phyloP scores from a whole-genome alignment of 2,329 filamentous ascomycete genomes.

The Rugonectria rugulosa region DNA sequence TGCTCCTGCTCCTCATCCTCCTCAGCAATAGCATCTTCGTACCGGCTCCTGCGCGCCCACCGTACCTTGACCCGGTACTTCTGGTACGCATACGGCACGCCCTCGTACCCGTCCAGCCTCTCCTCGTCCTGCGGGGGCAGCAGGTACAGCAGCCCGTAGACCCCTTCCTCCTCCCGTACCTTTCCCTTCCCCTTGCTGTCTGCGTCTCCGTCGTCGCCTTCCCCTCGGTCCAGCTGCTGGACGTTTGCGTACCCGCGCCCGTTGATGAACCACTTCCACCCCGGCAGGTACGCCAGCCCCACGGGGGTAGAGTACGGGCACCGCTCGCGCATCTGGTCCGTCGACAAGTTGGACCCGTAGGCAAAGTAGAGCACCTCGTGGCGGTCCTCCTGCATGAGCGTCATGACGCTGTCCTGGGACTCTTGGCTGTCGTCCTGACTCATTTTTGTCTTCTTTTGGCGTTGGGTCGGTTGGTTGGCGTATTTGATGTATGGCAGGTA shows the following conservation, averaged over 20 bases:
- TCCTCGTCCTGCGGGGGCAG: conserved; percentile 59
- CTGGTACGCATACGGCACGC: conserved; percentile 68
- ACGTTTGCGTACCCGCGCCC: conserved; percentile 73
- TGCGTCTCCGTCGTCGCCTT: neutral
- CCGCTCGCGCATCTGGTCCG: conserved; percentile 67
- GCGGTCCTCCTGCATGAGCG: conserved; percentile 44
- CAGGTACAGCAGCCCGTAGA: conserved; percentile 66
- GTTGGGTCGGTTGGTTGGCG: too few species aligned
- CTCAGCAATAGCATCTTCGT: neutral
- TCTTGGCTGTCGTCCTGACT: conserved; percentile 42
- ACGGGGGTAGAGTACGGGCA: conserved; percentile 65
- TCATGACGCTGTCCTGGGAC: conserved; percentile 47
- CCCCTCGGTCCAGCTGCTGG: conserved; percentile 42
- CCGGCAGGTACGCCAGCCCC: conserved; percentile 63
- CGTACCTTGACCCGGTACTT: conserved; percentile 53
- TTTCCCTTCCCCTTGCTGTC: conserved; percentile 12
- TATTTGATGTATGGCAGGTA: too few species aligned
- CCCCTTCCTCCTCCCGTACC: conserved; percentile 43
- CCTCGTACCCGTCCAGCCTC: conserved; percentile 64
- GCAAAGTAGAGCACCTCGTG: conserved; percentile 67
- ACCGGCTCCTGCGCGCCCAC: conserved; percentile 34
- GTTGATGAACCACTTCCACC: conserved; percentile 73
- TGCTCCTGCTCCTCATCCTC: neutral
- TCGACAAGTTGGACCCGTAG: conserved; percentile 75
- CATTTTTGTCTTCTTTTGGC: conserved; percentile 25